Evolutionary conservation across 75 land plant genomes (phyloP).

Genomic region (Isoetes taiwanensis): DNA sequence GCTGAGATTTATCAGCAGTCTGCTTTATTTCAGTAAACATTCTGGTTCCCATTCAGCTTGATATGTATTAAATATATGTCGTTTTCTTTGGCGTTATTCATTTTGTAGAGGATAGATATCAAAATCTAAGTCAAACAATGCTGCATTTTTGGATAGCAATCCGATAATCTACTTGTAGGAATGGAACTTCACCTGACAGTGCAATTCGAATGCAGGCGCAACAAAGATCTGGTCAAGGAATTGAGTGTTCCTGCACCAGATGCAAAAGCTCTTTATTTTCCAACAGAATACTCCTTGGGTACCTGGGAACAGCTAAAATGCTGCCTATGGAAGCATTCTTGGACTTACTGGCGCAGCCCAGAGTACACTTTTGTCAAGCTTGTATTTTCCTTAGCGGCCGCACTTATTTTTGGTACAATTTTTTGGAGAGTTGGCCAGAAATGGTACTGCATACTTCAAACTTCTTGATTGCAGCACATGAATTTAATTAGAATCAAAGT

Average conservation of each 20-base stretch:
- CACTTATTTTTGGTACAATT: slow-evolving; percentile 26
- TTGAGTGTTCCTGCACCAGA: slow-evolving; percentile 19
- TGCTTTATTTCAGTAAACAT: slow-evolving; percentile 15
- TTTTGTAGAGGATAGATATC: too few species aligned
- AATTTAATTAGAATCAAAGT: background rate
- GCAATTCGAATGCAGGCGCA: slow-evolving; percentile 16
- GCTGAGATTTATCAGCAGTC: slow-evolving; percentile 26
- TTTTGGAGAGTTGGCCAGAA: slow-evolving; percentile 25
- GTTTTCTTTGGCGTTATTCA: too few species aligned
- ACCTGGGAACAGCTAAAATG: slow-evolving; percentile 14
- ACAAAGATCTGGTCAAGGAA: slow-evolving; percentile 19
- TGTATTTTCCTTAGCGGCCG: slow-evolving; percentile 20
- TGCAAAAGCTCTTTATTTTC: slow-evolving; percentile 21
- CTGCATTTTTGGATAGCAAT: too few species aligned
- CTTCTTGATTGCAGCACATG: too few species aligned
- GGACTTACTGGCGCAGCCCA: slow-evolving; percentile 35
- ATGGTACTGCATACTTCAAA: too few species aligned
- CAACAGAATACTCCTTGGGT: slow-evolving; percentile 20
- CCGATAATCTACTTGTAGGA: too few species aligned
- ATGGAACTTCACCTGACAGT: too few species aligned
- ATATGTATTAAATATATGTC: too few species aligned
- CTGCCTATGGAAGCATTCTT: slow-evolving; percentile 33
- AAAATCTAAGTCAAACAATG: too few species aligned
- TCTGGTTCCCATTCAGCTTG: too few species aligned
- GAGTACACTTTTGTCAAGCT: slow-evolving; percentile 30